Base-by-base conservation (phyloP, 345 rosid species). In the Eutrema japonicum region DNA sequence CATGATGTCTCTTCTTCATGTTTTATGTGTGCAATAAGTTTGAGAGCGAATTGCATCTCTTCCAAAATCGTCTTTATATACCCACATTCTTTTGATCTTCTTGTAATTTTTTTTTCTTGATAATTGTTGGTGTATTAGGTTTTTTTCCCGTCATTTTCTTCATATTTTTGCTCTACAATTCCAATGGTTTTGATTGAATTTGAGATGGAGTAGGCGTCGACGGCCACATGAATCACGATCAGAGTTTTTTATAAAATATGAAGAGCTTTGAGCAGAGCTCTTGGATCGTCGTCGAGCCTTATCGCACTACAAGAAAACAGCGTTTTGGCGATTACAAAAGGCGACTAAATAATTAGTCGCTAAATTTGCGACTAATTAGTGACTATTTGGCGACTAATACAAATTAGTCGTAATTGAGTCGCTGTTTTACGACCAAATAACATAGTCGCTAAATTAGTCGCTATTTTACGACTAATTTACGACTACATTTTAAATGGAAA, bases 251-350 rank as follows among this genome's bases (percentile, higher is more conserved):
- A 22, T 51, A 7, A 16, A 50, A 48, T 7, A 10, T 27, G 9
- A 33, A 48, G 14, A 60, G 49, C 45, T 4, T 51, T 62, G 66
- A 64, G 73, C 62, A 72, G 36, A 36, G 53, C 48, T 70, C 27
- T 48, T 48, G 36, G 36, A 42, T 13, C 58, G 14, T 58, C 30
- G 11, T 58, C n/a, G 45, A 38, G 40, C 71, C 70, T 69, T 67
- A 76, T 83, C 71, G n/a, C n/a, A n/a, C n/a, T n/a, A n/a, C n/a
- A n/a, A n/a, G n/a, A n/a, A n/a, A n/a, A n/a, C n/a, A n/a, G n/a
- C n/a, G n/a, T n/a, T n/a, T n/a, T n/a, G n/a, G n/a, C n/a, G n/a
- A n/a, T n/a, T n/a, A n/a, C n/a, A n/a, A n/a, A n/a, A n/a, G n/a
- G n/a, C n/a, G n/a, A n/a, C n/a, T n/a, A n/a, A n/a, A n/a, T n/a